These are phyloP conservation scores for Epichloe scottii DNA, from an alignment of 2,329 filamentous ascomycete species.

Conservation along the genomic window DNA sequence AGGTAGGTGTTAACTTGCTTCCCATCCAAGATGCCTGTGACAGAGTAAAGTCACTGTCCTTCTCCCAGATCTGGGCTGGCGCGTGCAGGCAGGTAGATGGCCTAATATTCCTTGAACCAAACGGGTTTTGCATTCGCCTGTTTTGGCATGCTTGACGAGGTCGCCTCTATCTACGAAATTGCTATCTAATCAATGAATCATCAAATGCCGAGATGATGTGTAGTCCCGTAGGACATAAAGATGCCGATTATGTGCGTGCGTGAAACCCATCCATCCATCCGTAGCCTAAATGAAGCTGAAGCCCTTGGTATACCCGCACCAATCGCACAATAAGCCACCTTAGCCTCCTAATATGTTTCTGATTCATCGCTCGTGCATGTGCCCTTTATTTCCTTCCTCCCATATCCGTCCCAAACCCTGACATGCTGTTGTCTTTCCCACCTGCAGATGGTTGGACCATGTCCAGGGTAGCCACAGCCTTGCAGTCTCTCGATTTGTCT, in stretches of 20 bases:
- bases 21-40: too few relatives aligned
- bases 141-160: neutral
- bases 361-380: neutral
- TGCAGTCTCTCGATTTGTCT: neutral
- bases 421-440: neutral
- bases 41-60: too few relatives aligned
- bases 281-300: neutral
- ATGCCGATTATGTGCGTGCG: neutral
- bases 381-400: neutral
- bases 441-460: neutral
- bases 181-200: conserved; percentile 5
- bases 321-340: conserved; percentile 1
- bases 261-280: neutral
- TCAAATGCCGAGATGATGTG: conserved; percentile 1
- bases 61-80: too few relatives aligned
- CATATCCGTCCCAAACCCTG: neutral
- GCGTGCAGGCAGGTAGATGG: neutral
- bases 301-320: conserved; percentile 3
- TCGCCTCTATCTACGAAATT: conserved; percentile 4
- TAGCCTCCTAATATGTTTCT: neutral
- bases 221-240: neutral
- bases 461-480: neutral
- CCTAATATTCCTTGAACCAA: neutral
- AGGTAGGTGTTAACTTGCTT: too few relatives aligned
- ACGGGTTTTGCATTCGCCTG: neutral